Conservation (phyloP, 83 land plant species). For the Picea mariana region DNA sequence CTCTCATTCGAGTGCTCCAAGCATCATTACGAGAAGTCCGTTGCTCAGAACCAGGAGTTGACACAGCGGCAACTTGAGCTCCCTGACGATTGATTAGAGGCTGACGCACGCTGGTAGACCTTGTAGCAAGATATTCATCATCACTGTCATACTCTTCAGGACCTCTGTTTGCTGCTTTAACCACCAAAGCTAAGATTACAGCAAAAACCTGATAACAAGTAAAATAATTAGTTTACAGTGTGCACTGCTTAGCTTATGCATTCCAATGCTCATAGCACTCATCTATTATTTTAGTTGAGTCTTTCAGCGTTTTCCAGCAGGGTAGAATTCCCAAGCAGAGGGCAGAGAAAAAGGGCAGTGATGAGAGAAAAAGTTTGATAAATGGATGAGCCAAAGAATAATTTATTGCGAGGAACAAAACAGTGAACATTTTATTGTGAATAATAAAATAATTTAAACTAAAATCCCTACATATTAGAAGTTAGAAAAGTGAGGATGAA, state of each 20-base stretch:
- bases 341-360: background rate
- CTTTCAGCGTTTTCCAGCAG: background rate
- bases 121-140: slow-evolving; percentile 60
- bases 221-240: background rate
- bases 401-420: background rate
- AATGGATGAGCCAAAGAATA: background rate
- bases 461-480: background rate
- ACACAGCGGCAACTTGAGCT: slow-evolving; percentile 44
- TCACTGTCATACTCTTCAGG: slow-evolving; percentile 84
- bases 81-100: slow-evolving; percentile 62
- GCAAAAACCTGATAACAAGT: slow-evolving; percentile 49
- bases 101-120: slow-evolving; percentile 48
- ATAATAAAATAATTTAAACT: background rate
- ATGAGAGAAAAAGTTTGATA: background rate
- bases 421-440: background rate
- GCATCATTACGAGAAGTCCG: slow-evolving; percentile 73
- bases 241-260: background rate
- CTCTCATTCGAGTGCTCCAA: slow-evolving; percentile 86
- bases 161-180: slow-evolving; percentile 43
- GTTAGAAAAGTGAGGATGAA: background rate
- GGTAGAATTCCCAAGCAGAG: background rate
- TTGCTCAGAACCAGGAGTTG: slow-evolving; percentile 49
- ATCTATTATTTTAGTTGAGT: background rate
- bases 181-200: slow-evolving; percentile 64
- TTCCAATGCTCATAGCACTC: background rate